phyloP scores from a whole-genome alignment of 345 rosid genomes.

The Aethionema arabicum region DNA sequence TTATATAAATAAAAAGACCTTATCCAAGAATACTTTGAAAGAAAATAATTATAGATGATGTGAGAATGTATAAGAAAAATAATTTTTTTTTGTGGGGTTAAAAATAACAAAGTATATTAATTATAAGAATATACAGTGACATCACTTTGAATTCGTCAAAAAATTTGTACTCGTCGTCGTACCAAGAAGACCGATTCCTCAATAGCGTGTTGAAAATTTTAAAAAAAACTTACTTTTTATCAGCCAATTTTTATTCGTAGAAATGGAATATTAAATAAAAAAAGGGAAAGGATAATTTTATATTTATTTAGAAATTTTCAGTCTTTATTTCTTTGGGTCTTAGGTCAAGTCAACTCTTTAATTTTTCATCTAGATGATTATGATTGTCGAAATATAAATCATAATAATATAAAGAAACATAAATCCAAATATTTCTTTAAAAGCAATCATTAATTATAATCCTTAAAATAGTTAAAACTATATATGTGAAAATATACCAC shows the following conservation, averaged over 20 bases:
- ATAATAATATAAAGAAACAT: background rate
- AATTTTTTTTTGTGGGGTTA: background rate
- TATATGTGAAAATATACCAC: too few species aligned
- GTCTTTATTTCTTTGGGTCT: slow-evolving; percentile 15
- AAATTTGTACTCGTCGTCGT: slow-evolving; percentile 23
- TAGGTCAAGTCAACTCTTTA: slow-evolving; percentile 29
- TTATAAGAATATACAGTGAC: slow-evolving; percentile 6
- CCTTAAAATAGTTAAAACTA: too few species aligned
- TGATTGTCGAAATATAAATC: slow-evolving; percentile 13
- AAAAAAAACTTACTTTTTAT: slow-evolving; percentile 1
- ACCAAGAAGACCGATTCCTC: slow-evolving; percentile 28
- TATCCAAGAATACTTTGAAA: slow-evolving; percentile 4
- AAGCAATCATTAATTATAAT: too few species aligned
- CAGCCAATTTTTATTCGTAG: slow-evolving; percentile 1
- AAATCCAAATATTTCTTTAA: background rate
- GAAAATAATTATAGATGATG: background rate
- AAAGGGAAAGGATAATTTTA: background rate
- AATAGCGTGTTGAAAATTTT: slow-evolving; percentile 30
- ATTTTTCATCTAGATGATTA: slow-evolving; percentile 32
- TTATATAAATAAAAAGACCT: slow-evolving; percentile 5
- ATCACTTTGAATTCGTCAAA: slow-evolving; percentile 26
- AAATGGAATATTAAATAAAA: background rate
- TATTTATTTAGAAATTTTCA: background rate
- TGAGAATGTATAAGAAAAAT: background rate
- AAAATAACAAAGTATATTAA: background rate